These are phyloP conservation scores for Aspergillus chevalieri DNA, from an alignment of 2,329 filamentous ascomycete genomes.

Conservation along the genomic window DNA sequence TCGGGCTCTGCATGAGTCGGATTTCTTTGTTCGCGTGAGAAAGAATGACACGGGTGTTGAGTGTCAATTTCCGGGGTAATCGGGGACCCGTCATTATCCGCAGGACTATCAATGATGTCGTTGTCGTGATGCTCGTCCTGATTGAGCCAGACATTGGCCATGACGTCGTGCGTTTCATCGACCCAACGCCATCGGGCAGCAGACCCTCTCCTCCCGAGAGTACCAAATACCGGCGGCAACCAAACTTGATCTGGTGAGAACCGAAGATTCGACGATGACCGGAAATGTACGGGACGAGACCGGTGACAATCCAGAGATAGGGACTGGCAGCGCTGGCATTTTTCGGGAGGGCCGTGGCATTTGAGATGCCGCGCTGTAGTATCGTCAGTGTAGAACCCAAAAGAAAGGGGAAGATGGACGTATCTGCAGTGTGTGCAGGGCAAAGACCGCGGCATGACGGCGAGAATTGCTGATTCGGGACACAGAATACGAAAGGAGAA, in stretches of 20 bases:
- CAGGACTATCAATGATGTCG: too few species aligned
- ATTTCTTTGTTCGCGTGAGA: too few species aligned
- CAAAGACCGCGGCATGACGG: neutral
- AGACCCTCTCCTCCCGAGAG: neutral
- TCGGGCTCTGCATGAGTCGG: neutral
- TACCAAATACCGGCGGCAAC: too few species aligned
- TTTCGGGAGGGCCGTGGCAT: neutral
- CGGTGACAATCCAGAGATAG: neutral
- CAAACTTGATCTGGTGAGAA: too few species aligned
- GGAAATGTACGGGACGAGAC: neutral
- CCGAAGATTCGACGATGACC: neutral
- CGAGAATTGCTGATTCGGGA: neutral
- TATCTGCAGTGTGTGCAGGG: neutral
- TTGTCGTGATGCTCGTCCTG: constrained; percentile 3
- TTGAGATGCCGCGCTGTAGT: constrained; percentile 1
- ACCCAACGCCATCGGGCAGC: constrained; percentile 2
- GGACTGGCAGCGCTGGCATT: neutral
- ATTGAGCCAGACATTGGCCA: constrained; percentile 18
- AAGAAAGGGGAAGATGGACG: neutral
- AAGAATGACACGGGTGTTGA: neutral
- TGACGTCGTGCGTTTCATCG: constrained; percentile 11
- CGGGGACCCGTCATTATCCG: too few species aligned
- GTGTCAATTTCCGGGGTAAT: neutral
- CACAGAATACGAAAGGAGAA: neutral
- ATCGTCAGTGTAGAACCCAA: neutral